Evolutionary conservation across 805 yeast genomes (phyloP), one percentile per base, ranked within the genome.

Genomic region (Pichia scutulata): DNA sequence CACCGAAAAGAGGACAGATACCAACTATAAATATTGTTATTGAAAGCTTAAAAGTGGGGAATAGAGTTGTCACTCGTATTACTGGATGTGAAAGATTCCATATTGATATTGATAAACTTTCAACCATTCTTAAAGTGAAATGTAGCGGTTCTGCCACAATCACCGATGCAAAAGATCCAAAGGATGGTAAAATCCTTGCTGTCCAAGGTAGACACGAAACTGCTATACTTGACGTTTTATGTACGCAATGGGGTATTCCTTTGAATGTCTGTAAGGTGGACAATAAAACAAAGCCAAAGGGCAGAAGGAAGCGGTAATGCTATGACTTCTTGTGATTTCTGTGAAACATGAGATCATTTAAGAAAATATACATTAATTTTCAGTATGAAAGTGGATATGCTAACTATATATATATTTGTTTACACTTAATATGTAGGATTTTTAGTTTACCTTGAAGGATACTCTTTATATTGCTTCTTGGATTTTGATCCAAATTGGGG

Each of bases 121-220:
- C 95, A 2, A 80, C 78, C 28, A 84, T 81, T 42, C 67, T 92
- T 55, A 81, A 84, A 52, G 80, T 81, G 21, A 82, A 81, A 55
- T 93, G 98, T 64, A 90, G 96, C 13, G 96, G 97, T 0, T 87
- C 97, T 0, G 76, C 93, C 0, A 82, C 96, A 0, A 74, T 86
- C 12, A 84, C 83, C 0, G 80, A 78, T 26, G 77, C 80, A 41
- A 70, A 71, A 16, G 52, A 54, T 16, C 77, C 76, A 39, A 75
- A 78, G 47, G 76, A 74, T 39, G 60, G 76, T 0, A 65, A 73
- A 40, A 95, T 87, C 59, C 89, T 93, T 4, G 75, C 81, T 44
- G 95, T 93, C 2, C 98, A 93, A 69, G 99, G 99, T 0, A 86
- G 92, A 2, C 98, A 92, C 63, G 81, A 81, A 23, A 75, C 78